phyloP scores from a whole-genome alignment of 1,284 basidiomycete genomes.

The Ceratobasidium sp. region DNA sequence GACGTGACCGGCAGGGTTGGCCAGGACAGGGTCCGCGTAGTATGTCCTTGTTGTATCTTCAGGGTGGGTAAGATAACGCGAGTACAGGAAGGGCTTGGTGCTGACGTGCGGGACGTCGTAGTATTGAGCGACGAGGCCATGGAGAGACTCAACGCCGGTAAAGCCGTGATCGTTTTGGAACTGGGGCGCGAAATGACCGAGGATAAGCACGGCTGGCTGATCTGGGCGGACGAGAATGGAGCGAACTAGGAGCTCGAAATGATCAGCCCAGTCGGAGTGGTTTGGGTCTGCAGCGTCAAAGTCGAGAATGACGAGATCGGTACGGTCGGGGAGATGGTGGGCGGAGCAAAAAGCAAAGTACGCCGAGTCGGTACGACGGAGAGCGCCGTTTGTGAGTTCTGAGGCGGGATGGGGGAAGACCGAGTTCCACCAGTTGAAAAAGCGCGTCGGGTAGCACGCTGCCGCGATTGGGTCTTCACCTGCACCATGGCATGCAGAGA shows the following conservation, averaged over 20 bases:
- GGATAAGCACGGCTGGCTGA: constrained; percentile 86
- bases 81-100: constrained; percentile 83
- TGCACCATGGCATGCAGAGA: constrained; percentile 92
- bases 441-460: constrained; percentile 85
- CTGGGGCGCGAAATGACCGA: constrained; percentile 92
- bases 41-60: constrained; percentile 70
- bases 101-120: constrained; percentile 94
- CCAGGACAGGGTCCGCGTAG: constrained; percentile 85
- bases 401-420: constrained; percentile 95
- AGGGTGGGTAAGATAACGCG: constrained; percentile 81
- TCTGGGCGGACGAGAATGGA: constrained; percentile 89
- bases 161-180: constrained; percentile 81
- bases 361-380: constrained; percentile 85
- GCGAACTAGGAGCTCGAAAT: constrained; percentile 91
- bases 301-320: constrained; percentile 92
- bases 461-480: constrained; percentile 90
- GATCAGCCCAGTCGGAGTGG: constrained; percentile 74
- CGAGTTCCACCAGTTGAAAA: constrained; percentile 95
- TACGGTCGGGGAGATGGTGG: constrained; percentile 90
- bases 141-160: constrained; percentile 86
- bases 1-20: constrained; percentile 81
- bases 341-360: constrained; percentile 93
- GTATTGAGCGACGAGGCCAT: constrained; percentile 90
- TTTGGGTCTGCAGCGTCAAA: constrained; percentile 88
- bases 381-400: constrained; percentile 94